Evolutionary conservation across 2,329 filamentous ascomycete genomes (phyloP).

Genomic region (Fusarium sp.): DNA sequence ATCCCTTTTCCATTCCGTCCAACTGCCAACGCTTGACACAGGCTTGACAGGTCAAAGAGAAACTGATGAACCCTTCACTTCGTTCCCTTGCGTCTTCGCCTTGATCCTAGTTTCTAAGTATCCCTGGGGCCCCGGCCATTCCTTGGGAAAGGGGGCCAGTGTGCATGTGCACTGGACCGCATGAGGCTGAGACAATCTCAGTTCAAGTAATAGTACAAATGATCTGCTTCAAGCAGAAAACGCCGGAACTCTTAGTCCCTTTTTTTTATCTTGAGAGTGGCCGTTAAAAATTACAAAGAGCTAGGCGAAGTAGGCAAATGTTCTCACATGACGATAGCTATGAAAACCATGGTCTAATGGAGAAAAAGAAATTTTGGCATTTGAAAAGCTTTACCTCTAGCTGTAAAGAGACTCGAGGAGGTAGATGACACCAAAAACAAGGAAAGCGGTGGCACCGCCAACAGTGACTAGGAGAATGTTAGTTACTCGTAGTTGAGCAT

Average conservation of each 20-base stretch:
- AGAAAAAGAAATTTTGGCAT: conserved; percentile 16
- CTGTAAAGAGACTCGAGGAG: conserved; percentile 79
- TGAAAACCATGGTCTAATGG: conserved; percentile 24
- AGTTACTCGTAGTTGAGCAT: conserved; percentile 20
- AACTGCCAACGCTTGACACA: conserved; percentile 1
- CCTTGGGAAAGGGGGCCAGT: conserved; percentile 11
- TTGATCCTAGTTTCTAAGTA: conserved; percentile 1
- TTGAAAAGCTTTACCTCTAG: conserved; percentile 45
- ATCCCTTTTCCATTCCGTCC: conserved; percentile 19
- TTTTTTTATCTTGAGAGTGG: conserved; percentile 9
- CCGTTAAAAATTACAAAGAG: conserved; percentile 42
- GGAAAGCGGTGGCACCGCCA: conserved; percentile 89
- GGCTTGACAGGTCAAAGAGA: not conserved
- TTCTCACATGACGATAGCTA: conserved; percentile 17
- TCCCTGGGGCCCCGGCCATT: conserved; percentile 9
- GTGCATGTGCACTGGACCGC: conserved; percentile 11
- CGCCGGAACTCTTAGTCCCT: conserved; percentile 7
- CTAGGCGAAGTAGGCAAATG: conserved; percentile 33
- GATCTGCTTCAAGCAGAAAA: conserved; percentile 7
- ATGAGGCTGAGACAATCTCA: conserved; percentile 29
- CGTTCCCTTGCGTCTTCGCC: conserved; percentile 21
- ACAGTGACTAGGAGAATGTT: conserved; percentile 76
- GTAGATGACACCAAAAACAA: conserved; percentile 93
- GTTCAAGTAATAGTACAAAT: conserved; percentile 32
- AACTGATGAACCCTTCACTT: not conserved